Conservation (phyloP, 2,329 filamentous ascomycete species). For the Clonostachys sp. region DNA sequence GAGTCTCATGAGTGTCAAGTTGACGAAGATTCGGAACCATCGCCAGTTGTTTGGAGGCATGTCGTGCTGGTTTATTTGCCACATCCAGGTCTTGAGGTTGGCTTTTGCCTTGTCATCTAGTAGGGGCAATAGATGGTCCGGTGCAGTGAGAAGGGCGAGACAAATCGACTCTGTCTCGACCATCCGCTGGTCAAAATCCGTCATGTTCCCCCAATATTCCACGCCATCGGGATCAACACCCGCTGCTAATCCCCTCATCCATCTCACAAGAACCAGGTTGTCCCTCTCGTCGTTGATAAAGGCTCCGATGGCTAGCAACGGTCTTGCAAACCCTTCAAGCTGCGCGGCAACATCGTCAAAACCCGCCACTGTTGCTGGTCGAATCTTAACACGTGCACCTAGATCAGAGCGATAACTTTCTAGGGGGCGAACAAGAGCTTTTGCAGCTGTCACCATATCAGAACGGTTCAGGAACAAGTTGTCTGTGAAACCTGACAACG, state of each 20-base stretch:
- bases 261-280: constrained; percentile 14
- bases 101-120: constrained; percentile 10
- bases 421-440: constrained; percentile 26
- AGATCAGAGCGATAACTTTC: constrained; percentile 21
- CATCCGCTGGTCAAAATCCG: constrained; percentile 44
- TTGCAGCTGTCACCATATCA: constrained; percentile 25
- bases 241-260: constrained; percentile 19
- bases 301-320: constrained; percentile 25
- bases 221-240: constrained; percentile 20
- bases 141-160: constrained; percentile 38
- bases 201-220: constrained; percentile 43
- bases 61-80: constrained; percentile 32
- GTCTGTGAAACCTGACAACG: constrained; percentile 30
- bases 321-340: constrained; percentile 37
- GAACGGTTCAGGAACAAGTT: constrained; percentile 27
- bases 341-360: constrained; percentile 40
- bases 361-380: constrained; percentile 27
- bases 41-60: constrained; percentile 46
- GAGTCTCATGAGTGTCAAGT: constrained; percentile 35
- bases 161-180: constrained; percentile 48
- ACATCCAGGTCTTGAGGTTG: constrained; percentile 30
- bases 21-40: constrained; percentile 47
- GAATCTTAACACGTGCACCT: constrained; percentile 27
- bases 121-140: constrained; percentile 23
- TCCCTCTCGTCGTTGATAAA: constrained; percentile 7